phyloP scores from a whole-genome alignment of 352 stramenopile species.

The Phytophthora multivora region DNA sequence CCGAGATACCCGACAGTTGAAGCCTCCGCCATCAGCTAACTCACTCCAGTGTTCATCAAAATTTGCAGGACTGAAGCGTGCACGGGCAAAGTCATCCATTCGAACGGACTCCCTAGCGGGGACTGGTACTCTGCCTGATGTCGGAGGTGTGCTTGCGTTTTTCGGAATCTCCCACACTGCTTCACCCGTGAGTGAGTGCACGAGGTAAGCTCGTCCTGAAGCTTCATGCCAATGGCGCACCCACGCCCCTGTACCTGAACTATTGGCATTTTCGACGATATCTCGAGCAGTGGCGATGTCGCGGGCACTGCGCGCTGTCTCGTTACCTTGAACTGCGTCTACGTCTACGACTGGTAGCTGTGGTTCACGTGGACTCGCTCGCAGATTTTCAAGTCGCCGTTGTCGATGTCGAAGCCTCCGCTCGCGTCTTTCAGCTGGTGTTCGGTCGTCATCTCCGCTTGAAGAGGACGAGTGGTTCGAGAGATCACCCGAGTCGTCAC shows the following conservation, averaged over 20 bases:
- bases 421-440: slow-evolving; percentile 30
- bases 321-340: slow-evolving; percentile 24
- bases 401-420: slow-evolving; percentile 26
- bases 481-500: slow-evolving; percentile 10
- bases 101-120: slow-evolving; percentile 1
- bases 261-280: slow-evolving; percentile 12
- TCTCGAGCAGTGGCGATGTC: slow-evolving; percentile 35
- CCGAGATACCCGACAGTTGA: slow-evolving; percentile 63
- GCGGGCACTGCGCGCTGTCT: slow-evolving; percentile 20
- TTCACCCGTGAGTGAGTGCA: slow-evolving; percentile 71
- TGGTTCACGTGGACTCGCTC: slow-evolving; percentile 14
- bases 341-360: slow-evolving; percentile 37
- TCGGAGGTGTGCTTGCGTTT: background rate
- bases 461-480: slow-evolving; percentile 41
- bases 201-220: slow-evolving; percentile 59
- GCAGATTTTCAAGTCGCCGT: slow-evolving; percentile 19
- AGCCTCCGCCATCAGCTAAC: slow-evolving; percentile 58
- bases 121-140: background rate
- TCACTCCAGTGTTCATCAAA: slow-evolving; percentile 62
- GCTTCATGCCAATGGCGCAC: slow-evolving; percentile 66
- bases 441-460: slow-evolving; percentile 23
- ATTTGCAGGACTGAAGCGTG: slow-evolving; percentile 28
- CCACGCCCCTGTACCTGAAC: slow-evolving; percentile 43
- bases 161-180: slow-evolving; percentile 69
- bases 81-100: slow-evolving; percentile 2